Evolutionary conservation across 768 basidiomycete species (phyloP), one percentile per base, ranked within the genome.

Genomic region (Pleurotus sapidus): DNA sequence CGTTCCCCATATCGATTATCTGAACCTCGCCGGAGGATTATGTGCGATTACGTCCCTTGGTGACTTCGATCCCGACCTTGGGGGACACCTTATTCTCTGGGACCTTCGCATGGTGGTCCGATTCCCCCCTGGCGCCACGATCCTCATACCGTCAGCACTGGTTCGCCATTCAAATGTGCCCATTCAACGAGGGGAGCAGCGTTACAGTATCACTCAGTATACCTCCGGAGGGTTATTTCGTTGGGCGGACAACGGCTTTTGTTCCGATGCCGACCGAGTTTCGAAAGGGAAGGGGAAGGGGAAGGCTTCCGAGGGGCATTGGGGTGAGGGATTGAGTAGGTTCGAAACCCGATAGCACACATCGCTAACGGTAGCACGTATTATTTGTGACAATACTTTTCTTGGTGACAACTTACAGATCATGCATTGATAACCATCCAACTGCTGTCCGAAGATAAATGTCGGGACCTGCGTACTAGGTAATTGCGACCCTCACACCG

Each of bases 1-100:
- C 27, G 7, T 34, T 34, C 56, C 58, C 17, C 71, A 74, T 17
- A 56, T 46, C 1, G 71, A 75, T 43, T 18, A 15, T 34, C 45
- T 12, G 0, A 75, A 75, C 45, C 46, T 65, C 0, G 56, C 68
- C 0, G 53, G 34, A 5, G 70, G 71, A 0, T 54, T 57, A 46
- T 75, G 71, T 53, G 55, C 50, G 5, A 54, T 58, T 9, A 58
- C 57, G 3, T 15, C 51, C 5, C 37, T 42, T 1, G 67, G 71
- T 0, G 2, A 54, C n/a, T 61, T 57, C 30, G 49, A 60, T 39
- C 43, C 49, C 5, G 46, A 47, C 37, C 20, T 11, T 5, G 60
- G 65, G 5, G 67, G 65, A 14, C 67, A 68, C 34, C 42, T 68
- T 8, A 51, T 68, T 2, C 42, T 69, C 7, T 63, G 59, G 48